A percentile compares a stretch with the other conserved stretches of the same genome.
Conservation (phyloP, 2,329 filamentous ascomycete species). For the Pseudomassariella vexata region DNA sequence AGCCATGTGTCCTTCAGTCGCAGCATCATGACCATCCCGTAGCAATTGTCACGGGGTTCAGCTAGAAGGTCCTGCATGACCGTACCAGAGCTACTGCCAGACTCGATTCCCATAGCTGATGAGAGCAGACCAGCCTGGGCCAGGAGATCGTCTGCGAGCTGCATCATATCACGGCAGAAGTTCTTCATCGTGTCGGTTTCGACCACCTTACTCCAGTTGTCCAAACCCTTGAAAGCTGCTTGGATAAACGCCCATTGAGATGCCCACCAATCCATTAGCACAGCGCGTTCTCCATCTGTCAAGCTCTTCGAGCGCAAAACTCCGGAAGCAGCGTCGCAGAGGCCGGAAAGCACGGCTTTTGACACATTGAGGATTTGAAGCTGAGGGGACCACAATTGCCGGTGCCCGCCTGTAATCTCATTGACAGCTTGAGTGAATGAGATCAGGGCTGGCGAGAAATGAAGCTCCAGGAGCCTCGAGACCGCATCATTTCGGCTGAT, state of each 20-base stretch:
- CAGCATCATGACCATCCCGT: slow-evolving; percentile 81
- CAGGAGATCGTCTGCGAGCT: slow-evolving; percentile 81
- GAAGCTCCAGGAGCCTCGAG: slow-evolving; percentile 36
- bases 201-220: slow-evolving; percentile 72
- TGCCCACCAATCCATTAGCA: slow-evolving; percentile 75
- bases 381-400: slow-evolving; percentile 51
- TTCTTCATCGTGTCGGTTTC: slow-evolving; percentile 79
- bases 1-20: slow-evolving; percentile 84
- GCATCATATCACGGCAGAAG: slow-evolving; percentile 92
- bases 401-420: slow-evolving; percentile 33
- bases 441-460: slow-evolving; percentile 36
- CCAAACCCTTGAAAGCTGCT: slow-evolving; percentile 76
- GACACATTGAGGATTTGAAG: slow-evolving; percentile 51
- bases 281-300: slow-evolving; percentile 54
- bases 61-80: slow-evolving; percentile 49
- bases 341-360: slow-evolving; percentile 48
- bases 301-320: slow-evolving; percentile 51
- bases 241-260: slow-evolving; percentile 77
- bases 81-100: slow-evolving; percentile 21
- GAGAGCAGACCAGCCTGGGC: slow-evolving; percentile 80
- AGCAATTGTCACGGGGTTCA: slow-evolving; percentile 54
- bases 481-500: slow-evolving; percentile 44
- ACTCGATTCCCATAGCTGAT: slow-evolving; percentile 49
- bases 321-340: slow-evolving; percentile 52
- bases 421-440: slow-evolving; percentile 37